Conservation (phyloP, 2,329 filamentous ascomycete genomes). For the Magnaporthiopsis poae region DNA sequence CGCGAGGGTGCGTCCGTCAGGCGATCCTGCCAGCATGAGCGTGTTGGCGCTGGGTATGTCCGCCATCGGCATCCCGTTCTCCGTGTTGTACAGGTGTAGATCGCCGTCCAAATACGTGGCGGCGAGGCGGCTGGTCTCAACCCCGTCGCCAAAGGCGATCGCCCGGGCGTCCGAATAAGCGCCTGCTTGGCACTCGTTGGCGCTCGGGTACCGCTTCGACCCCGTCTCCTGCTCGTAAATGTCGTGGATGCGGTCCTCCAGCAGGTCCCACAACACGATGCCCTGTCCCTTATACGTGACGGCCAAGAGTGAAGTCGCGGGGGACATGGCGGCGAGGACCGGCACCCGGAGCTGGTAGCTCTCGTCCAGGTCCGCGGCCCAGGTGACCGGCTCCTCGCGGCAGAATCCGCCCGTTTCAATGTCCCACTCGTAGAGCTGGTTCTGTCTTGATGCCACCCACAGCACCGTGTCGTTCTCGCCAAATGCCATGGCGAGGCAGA, state of each 20-base stretch:
- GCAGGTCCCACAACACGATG: background rate
- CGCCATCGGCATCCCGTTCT: too few relatives aligned
- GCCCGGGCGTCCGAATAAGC: too few relatives aligned
- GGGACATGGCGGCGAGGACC: background rate
- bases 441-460: background rate
- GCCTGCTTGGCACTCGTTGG: background rate
- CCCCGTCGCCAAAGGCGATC: background rate
- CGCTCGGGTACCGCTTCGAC: background rate
- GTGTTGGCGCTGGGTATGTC: too few relatives aligned
- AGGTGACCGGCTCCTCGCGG: background rate
- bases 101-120: too few relatives aligned
- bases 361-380: background rate
- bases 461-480: background rate
- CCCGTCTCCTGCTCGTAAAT: background rate
- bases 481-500: background rate
- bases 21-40: too few relatives aligned
- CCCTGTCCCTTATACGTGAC: background rate
- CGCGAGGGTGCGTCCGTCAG: too few relatives aligned
- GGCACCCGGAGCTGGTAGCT: background rate
- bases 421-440: background rate
- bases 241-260: background rate
- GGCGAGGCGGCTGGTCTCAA: too few relatives aligned
- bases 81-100: too few relatives aligned
- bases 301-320: background rate
- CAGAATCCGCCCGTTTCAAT: background rate